These are phyloP conservation scores for Acacia crassicarpa DNA, from an alignment of 306 rosid genomes.

Conservation along the genomic window DNA sequence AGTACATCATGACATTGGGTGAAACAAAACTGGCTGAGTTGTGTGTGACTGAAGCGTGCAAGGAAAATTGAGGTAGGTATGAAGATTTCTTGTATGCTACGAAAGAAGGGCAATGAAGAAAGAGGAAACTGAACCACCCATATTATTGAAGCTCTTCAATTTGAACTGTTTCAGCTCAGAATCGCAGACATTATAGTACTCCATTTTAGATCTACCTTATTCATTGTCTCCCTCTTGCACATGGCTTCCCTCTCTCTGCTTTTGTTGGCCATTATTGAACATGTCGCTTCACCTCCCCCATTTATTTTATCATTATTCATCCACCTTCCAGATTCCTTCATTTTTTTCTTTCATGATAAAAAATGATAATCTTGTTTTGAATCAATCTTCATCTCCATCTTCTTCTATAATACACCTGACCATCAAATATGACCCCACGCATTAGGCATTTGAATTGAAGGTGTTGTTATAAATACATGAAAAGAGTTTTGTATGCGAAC, in stretches of 20 bases:
- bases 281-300: background rate
- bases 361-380: background rate
- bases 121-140: background rate
- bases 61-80: background rate
- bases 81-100: background rate
- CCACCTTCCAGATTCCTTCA: background rate
- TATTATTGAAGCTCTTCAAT: background rate
- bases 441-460: background rate
- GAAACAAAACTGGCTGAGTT: background rate
- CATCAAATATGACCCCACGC: background rate
- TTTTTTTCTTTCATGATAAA: background rate
- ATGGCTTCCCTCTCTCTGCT: background rate
- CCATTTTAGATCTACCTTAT: slow-evolving; percentile 14
- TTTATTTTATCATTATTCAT: background rate
- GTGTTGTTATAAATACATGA: too few species aligned
- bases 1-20: background rate
- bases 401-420: background rate
- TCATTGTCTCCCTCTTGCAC: slow-evolving; percentile 29
- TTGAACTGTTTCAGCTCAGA: background rate
- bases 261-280: slow-evolving; percentile 37
- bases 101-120: background rate
- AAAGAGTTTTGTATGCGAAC: too few species aligned
- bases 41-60: background rate
- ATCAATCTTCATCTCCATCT: background rate
- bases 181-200: background rate